phyloP scores from a whole-genome alignment of 306 rosid species.

The Hippophae gyantsensis region DNA sequence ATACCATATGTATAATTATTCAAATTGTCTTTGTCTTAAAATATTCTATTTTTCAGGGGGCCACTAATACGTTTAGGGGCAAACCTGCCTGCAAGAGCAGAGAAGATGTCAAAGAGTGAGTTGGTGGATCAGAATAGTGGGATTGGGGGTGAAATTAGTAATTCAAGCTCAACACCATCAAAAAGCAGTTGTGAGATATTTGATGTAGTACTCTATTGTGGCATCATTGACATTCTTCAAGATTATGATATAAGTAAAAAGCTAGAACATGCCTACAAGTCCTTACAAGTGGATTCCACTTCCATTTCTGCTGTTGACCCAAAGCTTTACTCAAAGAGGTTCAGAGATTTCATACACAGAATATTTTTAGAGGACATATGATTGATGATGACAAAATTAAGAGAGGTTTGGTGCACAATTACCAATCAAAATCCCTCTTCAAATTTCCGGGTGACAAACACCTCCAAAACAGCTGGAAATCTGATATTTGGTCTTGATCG shows the following conservation, averaged over 20 bases:
- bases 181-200: constrained; percentile 46
- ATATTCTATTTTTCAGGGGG: constrained; percentile 37
- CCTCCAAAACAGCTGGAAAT: too few relatives aligned
- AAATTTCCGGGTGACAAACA: too few relatives aligned
- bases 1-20: not conserved
- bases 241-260: constrained; percentile 92
- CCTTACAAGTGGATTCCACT: constrained; percentile 67
- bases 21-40: constrained; percentile 1
- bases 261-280: constrained; percentile 91
- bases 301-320: constrained; percentile 98
- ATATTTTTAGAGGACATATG: constrained; percentile 74
- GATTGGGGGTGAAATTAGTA: constrained; percentile 40
- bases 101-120: constrained; percentile 69
- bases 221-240: constrained; percentile 91
- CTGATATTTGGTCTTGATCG: too few relatives aligned
- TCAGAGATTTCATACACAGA: constrained; percentile 80
- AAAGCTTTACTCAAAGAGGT: constrained; percentile 83
- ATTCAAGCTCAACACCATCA: constrained; percentile 41
- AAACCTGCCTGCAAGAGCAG: constrained; percentile 95
- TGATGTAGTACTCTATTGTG: constrained; percentile 75
- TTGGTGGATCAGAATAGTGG: constrained; percentile 67
- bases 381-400: not conserved
- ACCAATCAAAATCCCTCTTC: not conserved
- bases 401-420: constrained; percentile 14
- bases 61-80: constrained; percentile 88